Base-by-base conservation (phyloP, 2,329 filamentous ascomycete species). In the Aspergillus sp. region DNA sequence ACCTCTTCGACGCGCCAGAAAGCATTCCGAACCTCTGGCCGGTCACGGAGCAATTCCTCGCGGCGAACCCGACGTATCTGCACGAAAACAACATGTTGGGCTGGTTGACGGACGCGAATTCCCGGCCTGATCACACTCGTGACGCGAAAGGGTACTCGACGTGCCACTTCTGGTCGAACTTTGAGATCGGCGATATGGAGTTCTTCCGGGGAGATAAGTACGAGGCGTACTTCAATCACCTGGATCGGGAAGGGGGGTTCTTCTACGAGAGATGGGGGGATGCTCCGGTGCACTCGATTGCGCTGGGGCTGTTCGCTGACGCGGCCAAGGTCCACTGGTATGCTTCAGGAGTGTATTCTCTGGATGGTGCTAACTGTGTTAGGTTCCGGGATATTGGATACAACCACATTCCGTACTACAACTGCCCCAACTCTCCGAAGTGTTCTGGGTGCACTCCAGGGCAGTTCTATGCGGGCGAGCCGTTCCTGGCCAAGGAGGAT, bases 331-430 rank as follows among this genome's bases (percentile, higher is more conserved):
- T 98, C 40, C 89, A 96, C 61, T 96, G 88, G 88, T 93, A 64
- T 41, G 80, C 66, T 26, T 15, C 10, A n/a, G n/a, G n/a, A n/a
- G n/a, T n/a, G n/a, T n/a, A n/a, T n/a, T n/a, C n/a, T n/a, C n/a
- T n/a, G n/a, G n/a, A n/a, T n/a, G n/a, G n/a, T n/a, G n/a, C n/a
- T n/a, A n/a, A n/a, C n/a, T n/a, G n/a, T n/a, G 35, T 5, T 42
- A 94, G 88, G 88, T 98, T 98, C 80, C 88, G 89, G 33, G 91
- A 98, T 57, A 96, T 98, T 46, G 91, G 91, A 36, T 98, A 98
- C 65, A 86, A 95, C 52, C 91, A 98, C 50, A 88, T 96, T 33
- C 91, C 91, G 28, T 98, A 93, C 67, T 94, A 93, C 72, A 98
- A 98, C 67, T 98, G 91, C 57, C 91, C 91, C 41, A 96, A 94